Base-by-base conservation (phyloP, 306 rosid genomes). In the Heteromeles arbutifolia region DNA sequence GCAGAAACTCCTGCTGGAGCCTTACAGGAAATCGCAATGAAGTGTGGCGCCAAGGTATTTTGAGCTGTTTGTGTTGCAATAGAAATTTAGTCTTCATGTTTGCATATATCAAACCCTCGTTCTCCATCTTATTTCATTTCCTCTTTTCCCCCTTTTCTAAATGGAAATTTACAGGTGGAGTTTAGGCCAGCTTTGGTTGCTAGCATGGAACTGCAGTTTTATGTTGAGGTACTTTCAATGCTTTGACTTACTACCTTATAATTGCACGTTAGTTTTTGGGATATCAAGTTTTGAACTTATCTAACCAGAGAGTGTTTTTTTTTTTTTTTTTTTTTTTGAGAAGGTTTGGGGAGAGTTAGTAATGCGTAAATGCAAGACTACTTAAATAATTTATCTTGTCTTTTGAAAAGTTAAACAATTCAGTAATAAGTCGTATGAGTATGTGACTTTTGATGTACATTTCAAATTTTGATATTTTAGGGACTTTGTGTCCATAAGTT, bases 1-100 rank as follows among this genome's bases (percentile, higher is more conserved):
- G 85, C 82, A 11, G 98, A 90, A 74, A 80, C 88, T 81, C 86
- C 97, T 67, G 81, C 77, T 72, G 84, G 78, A 78, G 97, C 80
- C 61, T 83, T 96, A 62, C 96, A 85, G 71, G 98, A 90, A 69
- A 92, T 96, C 83, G 99, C 98, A 67, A 74, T 83, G 87, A 92
- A 92, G 82, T 92, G 96, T 87, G 96, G 97, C 86, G 80, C 98
- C 80, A 96, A 87, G 93, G 99, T 92, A 84, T 77, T 80, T 71
- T 54, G 56, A 67, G 62, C 77, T 56, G 11, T 67, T 52, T 62
- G 56, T 77, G 65, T 25, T 39, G 34, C n/a, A 59, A 18, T 31
- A 73, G 73, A 77, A 71, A 69, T 74, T 59, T 81, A 19, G 76
- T 28, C 62, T 48, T 69, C 25, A 39, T 77, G 43, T 56, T 50